A percentile compares a stretch with the other conserved stretches of the same genome.
Evolutionary conservation across 164 flowering plant genomes (phyloP).

Genomic region (Cinnamomum chago): DNA sequence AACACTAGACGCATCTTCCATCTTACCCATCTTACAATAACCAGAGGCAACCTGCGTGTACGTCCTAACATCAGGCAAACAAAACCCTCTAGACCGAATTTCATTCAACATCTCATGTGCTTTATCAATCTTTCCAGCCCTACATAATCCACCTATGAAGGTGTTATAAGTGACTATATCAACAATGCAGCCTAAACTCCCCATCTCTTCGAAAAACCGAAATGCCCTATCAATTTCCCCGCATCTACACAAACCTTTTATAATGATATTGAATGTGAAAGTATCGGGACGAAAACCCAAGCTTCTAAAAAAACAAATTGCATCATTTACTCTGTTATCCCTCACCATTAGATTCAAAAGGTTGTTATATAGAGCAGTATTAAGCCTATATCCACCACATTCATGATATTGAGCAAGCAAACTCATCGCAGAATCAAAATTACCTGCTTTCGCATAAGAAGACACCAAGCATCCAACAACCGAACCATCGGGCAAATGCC

Average conservation of each 20-base stretch:
- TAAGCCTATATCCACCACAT: slow-evolving; percentile 17
- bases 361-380: slow-evolving; percentile 37
- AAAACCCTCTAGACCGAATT: slow-evolving; percentile 19
- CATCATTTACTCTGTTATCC: slow-evolving; percentile 46
- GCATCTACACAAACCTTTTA: slow-evolving; percentile 55
- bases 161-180: slow-evolving; percentile 69
- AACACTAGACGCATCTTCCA: slow-evolving; percentile 51
- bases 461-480: slow-evolving; percentile 37
- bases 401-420: slow-evolving; percentile 36
- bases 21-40: slow-evolving; percentile 55
- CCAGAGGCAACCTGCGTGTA: slow-evolving; percentile 72
- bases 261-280: slow-evolving; percentile 65
- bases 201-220: slow-evolving; percentile 54
- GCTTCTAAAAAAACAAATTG: slow-evolving; percentile 46
- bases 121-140: slow-evolving; percentile 45
- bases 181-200: slow-evolving; percentile 54
- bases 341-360: slow-evolving; percentile 50
- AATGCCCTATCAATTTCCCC: slow-evolving; percentile 50
- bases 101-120: slow-evolving; percentile 44
- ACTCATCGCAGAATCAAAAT: slow-evolving; percentile 30
- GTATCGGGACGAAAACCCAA: slow-evolving; percentile 38
- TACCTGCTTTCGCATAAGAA: slow-evolving; percentile 36
- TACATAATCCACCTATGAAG: slow-evolving; percentile 65
- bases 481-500: slow-evolving; percentile 38
- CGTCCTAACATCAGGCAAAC: slow-evolving; percentile 55